These are phyloP conservation scores for Verruconis gallopava DNA, from an alignment of 2,329 filamentous ascomycete species.

Conservation along the genomic window DNA sequence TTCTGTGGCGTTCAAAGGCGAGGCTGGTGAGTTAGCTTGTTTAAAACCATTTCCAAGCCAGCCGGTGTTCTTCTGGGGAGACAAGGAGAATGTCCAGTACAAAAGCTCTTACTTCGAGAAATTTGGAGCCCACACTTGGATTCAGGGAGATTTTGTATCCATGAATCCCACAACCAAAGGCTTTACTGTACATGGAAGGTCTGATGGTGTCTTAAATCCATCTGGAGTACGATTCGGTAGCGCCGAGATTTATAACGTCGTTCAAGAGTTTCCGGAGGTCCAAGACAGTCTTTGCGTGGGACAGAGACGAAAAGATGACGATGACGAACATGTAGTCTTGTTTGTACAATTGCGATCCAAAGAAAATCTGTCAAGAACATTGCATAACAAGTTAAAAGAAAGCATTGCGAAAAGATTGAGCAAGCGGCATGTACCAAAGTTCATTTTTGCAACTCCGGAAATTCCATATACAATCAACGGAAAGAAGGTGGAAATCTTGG, in stretches of 20 bases:
- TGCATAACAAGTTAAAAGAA: not conserved
- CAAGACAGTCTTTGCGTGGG: not conserved
- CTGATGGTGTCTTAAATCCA: constrained; percentile 69
- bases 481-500: not conserved
- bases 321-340: constrained; percentile 12
- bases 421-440: not conserved
- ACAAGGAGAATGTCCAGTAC: not conserved
- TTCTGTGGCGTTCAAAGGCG: not conserved
- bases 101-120: not conserved
- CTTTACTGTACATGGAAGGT: constrained; percentile 54
- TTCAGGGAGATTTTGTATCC: constrained; percentile 68
- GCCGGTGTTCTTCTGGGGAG: constrained; percentile 1
- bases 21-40: not conserved
- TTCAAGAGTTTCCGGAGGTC: not conserved
- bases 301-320: not conserved
- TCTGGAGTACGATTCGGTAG: constrained; percentile 68
- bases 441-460: not conserved
- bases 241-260: constrained; percentile 54
- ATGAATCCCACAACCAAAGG: constrained; percentile 55
- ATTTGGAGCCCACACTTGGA: constrained; percentile 50
- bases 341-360: not conserved
- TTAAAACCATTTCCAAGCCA: not conserved
- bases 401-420: not conserved
- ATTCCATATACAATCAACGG: constrained; percentile 2
- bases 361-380: not conserved